Conservation (phyloP, 495 filamentous ascomycete genomes). For the Hypoxylon trugodes region DNA sequence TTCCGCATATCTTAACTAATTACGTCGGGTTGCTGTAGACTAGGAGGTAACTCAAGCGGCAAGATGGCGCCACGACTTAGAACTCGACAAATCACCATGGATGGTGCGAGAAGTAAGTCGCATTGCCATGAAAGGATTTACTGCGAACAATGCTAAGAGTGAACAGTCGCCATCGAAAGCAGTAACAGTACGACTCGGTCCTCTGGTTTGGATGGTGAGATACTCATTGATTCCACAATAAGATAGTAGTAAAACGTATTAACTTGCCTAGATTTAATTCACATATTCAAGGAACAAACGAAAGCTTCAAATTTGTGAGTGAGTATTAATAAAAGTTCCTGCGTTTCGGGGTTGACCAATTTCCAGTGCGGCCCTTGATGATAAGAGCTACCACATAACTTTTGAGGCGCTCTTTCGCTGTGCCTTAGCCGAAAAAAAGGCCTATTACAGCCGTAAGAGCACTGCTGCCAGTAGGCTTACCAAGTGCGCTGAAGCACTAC, state of each 20-base stretch:
- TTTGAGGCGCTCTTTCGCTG: conserved; percentile 82
- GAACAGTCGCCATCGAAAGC: conserved; percentile 41
- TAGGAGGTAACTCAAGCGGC: not conserved
- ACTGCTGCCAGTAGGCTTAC: conserved; percentile 66
- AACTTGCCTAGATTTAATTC: conserved; percentile 56
- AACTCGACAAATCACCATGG: conserved; percentile 32
- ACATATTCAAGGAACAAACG: conserved; percentile 69
- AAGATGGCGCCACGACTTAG: conserved; percentile 34
- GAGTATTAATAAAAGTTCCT: not conserved
- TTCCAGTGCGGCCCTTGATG: conserved; percentile 55
- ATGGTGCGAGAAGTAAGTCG: conserved; percentile 34
- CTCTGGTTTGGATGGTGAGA: conserved; percentile 48
- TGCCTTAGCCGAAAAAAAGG: conserved; percentile 69
- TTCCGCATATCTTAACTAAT: not conserved
- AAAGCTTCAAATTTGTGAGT: conserved; percentile 65
- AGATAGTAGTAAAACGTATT: conserved; percentile 3
- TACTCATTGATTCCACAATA: not conserved
- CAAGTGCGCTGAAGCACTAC: conserved; percentile 74
- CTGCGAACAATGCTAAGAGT: conserved; percentile 14
- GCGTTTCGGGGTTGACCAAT: conserved; percentile 31
- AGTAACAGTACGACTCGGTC: conserved; percentile 36
- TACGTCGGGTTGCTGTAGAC: not conserved
- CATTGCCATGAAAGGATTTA: not conserved
- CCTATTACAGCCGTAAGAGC: conserved; percentile 65
- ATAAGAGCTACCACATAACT: conserved; percentile 81